A percentile compares a stretch with the other conserved stretches of the same genome.
phyloP scores from a whole-genome alignment of 768 basidiomycete genomes.

The Leucocoprinus leucothites region DNA sequence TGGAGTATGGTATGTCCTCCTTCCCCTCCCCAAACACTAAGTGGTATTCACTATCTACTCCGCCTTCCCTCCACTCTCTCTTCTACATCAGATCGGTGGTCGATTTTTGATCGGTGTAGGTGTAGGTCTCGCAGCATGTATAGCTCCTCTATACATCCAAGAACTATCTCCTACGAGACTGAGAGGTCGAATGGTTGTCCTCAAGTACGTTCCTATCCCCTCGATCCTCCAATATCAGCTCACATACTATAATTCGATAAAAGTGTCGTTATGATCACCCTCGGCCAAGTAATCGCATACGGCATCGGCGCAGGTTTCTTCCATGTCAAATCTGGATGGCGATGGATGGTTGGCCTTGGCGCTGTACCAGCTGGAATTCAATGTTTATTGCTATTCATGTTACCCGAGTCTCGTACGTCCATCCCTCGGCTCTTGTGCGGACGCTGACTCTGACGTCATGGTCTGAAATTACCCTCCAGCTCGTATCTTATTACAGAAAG shows the following conservation, averaged over 20 bases:
- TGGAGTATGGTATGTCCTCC: constrained; percentile 56
- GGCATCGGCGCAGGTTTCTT: constrained; percentile 68
- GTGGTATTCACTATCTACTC: too few species aligned
- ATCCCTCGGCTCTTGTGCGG: too few species aligned
- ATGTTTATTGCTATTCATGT: constrained; percentile 52
- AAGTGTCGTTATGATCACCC: constrained; percentile 74
- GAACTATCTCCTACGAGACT: constrained; percentile 75
- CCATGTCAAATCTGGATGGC: constrained; percentile 62
- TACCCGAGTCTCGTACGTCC: constrained; percentile 78
- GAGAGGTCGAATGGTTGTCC: constrained; percentile 74
- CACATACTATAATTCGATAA: not conserved
- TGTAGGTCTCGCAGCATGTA: constrained; percentile 73
- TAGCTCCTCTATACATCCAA: constrained; percentile 82
- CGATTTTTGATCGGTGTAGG: constrained; percentile 74
- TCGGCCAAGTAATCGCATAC: constrained; percentile 79
- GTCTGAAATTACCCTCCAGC: constrained; percentile 23
- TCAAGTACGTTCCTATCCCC: constrained; percentile 42
- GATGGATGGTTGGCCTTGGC: constrained; percentile 83
- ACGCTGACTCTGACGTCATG: not conserved
- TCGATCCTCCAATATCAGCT: not conserved
- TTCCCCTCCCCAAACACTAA: too few species aligned
- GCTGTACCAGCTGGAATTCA: constrained; percentile 67
- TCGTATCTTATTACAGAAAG: constrained; percentile 61
- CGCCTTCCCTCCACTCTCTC: not conserved
- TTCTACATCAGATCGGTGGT: constrained; percentile 50